phyloP scores from a whole-genome alignment of 805 yeast genomes.

The Clavispora phyllophila region DNA sequence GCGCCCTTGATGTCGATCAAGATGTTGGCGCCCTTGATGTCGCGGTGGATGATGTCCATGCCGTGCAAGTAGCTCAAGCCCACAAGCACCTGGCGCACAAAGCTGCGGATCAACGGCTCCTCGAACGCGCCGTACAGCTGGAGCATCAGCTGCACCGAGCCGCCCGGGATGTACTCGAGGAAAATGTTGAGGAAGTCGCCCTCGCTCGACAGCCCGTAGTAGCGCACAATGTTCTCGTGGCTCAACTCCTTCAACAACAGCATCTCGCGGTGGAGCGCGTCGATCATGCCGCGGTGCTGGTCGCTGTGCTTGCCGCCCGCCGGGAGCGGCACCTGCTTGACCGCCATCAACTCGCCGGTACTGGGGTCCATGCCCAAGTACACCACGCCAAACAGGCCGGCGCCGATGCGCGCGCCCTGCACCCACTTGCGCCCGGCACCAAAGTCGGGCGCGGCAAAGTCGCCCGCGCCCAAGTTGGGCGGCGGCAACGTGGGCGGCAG shows the following conservation, averaged over 20 bases:
- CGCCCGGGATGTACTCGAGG: slow-evolving; percentile 40
- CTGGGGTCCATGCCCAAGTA: slow-evolving; percentile 86
- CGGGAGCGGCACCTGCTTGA: slow-evolving; percentile 82
- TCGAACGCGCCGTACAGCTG: slow-evolving; percentile 74
- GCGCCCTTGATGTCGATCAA: slow-evolving; percentile 75
- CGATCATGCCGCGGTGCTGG: slow-evolving; percentile 51
- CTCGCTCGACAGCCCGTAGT: slow-evolving; percentile 81
- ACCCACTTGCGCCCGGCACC: slow-evolving; percentile 57
- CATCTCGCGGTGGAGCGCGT: slow-evolving; percentile 82
- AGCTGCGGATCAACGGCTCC: slow-evolving; percentile 67
- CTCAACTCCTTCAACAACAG: slow-evolving; percentile 67
- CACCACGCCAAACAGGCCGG: slow-evolving; percentile 93
- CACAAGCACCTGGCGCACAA: slow-evolving; percentile 67
- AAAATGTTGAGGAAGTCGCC: slow-evolving; percentile 72
- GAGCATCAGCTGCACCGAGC: slow-evolving; percentile 58
- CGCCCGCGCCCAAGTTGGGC: no score
- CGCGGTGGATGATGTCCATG: slow-evolving; percentile 75
- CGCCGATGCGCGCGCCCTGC: slow-evolving; percentile 88
- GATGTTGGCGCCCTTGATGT: slow-evolving; percentile 85
- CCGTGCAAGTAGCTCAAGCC: slow-evolving; percentile 74
- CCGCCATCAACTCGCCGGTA: slow-evolving; percentile 96
- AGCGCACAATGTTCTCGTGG: slow-evolving; percentile 90
- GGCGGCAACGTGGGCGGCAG: no score
- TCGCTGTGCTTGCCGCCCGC: slow-evolving; percentile 28
- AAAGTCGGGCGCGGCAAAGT: slow-evolving; percentile 3